Evolutionary conservation across 108 stramenopile species (phyloP).

Genomic region (Skeletonema marinoi): DNA sequence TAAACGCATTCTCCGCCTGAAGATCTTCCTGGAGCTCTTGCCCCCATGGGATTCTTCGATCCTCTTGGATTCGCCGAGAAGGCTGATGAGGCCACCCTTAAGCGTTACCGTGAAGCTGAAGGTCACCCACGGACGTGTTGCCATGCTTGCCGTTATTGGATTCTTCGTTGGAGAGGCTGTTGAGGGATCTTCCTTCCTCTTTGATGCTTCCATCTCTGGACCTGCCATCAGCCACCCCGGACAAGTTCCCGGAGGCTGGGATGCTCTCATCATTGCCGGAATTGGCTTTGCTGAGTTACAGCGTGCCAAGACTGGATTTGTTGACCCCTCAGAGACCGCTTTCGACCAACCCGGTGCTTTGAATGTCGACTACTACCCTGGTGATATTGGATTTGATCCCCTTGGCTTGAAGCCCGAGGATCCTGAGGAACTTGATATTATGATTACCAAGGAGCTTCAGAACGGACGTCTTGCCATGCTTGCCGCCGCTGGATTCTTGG

Average conservation of each 20-base stretch:
- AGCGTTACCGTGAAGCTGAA: constrained; percentile 73
- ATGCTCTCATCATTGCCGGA: constrained; percentile 16
- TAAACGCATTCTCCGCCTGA: constrained; percentile 1
- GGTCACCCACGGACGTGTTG: constrained; percentile 65
- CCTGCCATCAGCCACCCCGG: constrained; percentile 59
- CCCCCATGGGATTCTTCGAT: constrained; percentile 62
- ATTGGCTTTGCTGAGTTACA: constrained; percentile 57
- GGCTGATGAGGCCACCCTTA: constrained; percentile 51
- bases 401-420: no score
- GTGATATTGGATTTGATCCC: no score
- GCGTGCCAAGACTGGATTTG: constrained; percentile 46
- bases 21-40: constrained; percentile 49
- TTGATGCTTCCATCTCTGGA: constrained; percentile 56
- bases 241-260: constrained; percentile 25
- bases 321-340: background rate
- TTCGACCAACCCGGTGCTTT: no score
- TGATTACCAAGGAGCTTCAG: constrained; percentile 63
- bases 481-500: constrained; percentile 51
- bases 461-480: constrained; percentile 86
- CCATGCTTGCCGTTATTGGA: constrained; percentile 56
- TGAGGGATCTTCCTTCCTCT: constrained; percentile 72
- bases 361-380: no score
- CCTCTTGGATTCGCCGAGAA: constrained; percentile 62
- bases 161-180: constrained; percentile 69
- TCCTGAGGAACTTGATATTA: background rate